These are phyloP conservation scores for Dovyalis caffra DNA, from an alignment of 345 rosid genomes.

Conservation along the genomic window DNA sequence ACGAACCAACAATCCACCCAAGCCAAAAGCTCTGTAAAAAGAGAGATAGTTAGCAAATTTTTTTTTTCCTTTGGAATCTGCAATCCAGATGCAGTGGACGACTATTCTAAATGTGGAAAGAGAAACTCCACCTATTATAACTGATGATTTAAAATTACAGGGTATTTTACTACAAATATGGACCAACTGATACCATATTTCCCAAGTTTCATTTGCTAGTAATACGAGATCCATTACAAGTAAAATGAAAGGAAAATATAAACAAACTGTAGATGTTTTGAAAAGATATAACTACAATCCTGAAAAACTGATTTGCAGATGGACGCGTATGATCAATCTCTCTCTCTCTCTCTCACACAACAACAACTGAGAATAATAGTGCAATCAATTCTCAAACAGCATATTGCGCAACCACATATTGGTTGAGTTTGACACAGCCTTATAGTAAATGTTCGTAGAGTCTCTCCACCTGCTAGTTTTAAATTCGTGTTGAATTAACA, in stretches of 20 bases:
- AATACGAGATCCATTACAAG: background rate
- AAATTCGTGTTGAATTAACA: no score
- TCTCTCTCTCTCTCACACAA: no score
- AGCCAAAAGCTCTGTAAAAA: slow-evolving; percentile 80
- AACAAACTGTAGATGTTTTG: background rate
- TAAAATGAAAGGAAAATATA: background rate
- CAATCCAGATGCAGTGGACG: background rate
- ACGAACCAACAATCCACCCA: slow-evolving; percentile 82
- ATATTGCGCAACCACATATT: background rate
- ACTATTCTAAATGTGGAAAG: background rate
- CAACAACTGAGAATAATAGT: no score
- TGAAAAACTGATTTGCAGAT: background rate
- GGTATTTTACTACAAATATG: background rate
- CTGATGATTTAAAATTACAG: background rate
- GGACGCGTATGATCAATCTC: background rate
- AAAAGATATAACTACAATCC: background rate
- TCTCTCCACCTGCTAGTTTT: background rate
- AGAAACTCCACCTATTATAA: background rate
- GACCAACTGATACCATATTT: no score
- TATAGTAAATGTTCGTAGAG: background rate
- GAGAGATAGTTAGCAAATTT: background rate
- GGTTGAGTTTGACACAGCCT: background rate
- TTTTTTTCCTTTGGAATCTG: background rate
- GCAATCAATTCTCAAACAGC: background rate
- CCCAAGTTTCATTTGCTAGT: no score